Percentiles rank a stretch among this genome's conserved stretches.
phyloP scores from a whole-genome alignment of 1,284 basidiomycete genomes.

The Ceraceosorus bombacis region DNA sequence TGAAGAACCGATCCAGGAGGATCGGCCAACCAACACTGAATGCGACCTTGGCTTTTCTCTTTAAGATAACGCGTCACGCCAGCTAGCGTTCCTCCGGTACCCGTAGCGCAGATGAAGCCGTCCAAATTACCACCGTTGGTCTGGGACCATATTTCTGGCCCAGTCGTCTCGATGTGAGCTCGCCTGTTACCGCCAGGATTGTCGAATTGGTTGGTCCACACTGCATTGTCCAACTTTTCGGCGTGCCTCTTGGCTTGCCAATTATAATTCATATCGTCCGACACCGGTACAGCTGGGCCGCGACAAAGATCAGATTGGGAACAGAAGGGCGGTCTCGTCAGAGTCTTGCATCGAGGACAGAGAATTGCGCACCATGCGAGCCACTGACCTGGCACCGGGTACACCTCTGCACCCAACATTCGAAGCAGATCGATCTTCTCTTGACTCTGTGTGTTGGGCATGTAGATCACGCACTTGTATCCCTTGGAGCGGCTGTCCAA shows the following conservation, averaged over 20 bases:
- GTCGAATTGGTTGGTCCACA: constrained; percentile 99
- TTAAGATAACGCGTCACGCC: constrained; percentile 78
- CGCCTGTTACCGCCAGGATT: constrained; percentile 73
- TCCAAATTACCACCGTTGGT: constrained; percentile 65
- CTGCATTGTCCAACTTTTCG: constrained; percentile 70
- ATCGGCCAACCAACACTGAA: constrained; percentile 89
- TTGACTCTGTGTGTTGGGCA: constrained; percentile 88
- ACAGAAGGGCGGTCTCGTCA: neutral
- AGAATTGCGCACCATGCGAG: neutral
- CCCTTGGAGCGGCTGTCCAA: constrained; percentile 61
- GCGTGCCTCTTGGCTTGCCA: constrained; percentile 92
- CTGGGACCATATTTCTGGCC: constrained; percentile 95
- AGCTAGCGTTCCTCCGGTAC: constrained; percentile 90
- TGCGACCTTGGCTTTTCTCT: constrained; percentile 71
- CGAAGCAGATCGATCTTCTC: constrained; percentile 95
- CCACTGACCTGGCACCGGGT: constrained; percentile 69
- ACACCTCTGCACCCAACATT: constrained; percentile 93
- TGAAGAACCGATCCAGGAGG: constrained; percentile 90
- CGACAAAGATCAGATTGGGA: neutral
- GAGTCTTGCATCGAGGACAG: constrained; percentile 53
- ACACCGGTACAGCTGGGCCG: constrained; percentile 73
- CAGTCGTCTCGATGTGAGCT: constrained; percentile 82
- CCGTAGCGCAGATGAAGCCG: constrained; percentile 86
- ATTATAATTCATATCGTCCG: constrained; percentile 95
- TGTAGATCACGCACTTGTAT: constrained; percentile 98